Conservation (phyloP, 352 stramenopile species). For the Sclerospora graminicola region DNA sequence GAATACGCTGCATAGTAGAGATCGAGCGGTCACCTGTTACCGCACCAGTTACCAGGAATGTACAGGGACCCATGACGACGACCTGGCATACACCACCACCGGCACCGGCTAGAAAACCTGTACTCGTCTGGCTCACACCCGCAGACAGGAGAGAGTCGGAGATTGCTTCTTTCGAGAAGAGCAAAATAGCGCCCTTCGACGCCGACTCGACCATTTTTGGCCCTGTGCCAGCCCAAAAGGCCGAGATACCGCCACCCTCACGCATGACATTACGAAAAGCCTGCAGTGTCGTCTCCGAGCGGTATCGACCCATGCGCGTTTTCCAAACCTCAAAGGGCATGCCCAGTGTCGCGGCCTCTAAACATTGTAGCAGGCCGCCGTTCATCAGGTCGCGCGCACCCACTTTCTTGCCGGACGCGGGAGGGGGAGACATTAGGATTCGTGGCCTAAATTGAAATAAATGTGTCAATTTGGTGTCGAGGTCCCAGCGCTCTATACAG, state of each 20-base stretch:
- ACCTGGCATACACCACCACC: conserved; percentile 82
- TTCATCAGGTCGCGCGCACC: conserved; percentile 69
- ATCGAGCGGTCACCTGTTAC: conserved; percentile 87
- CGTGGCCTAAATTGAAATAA: not conserved
- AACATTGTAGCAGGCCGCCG: conserved; percentile 76
- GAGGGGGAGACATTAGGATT: conserved; percentile 26
- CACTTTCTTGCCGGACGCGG: conserved; percentile 71
- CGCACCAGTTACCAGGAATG: conserved; percentile 85
- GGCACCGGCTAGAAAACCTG: conserved; percentile 75
- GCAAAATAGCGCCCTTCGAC: conserved; percentile 84
- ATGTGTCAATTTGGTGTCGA: not conserved
- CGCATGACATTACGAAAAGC: conserved; percentile 86
- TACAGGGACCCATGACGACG: conserved; percentile 86
- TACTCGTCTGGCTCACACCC: conserved; percentile 50
- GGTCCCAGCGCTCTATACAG: not conserved
- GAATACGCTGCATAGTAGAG: conserved; percentile 70
- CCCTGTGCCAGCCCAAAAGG: conserved; percentile 84
- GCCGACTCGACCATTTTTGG: conserved; percentile 89
- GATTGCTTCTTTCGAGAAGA: conserved; percentile 86
- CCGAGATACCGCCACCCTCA: conserved; percentile 62
- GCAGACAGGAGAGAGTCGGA: conserved; percentile 65
- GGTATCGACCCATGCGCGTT: conserved; percentile 87
- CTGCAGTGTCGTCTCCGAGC: conserved; percentile 65
- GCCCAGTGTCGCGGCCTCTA: conserved; percentile 82
- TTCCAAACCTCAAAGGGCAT: conserved; percentile 92